Evolutionary conservation across 768 basidiomycete genomes (phyloP).

Genomic region (Naganishia randhawae): DNA sequence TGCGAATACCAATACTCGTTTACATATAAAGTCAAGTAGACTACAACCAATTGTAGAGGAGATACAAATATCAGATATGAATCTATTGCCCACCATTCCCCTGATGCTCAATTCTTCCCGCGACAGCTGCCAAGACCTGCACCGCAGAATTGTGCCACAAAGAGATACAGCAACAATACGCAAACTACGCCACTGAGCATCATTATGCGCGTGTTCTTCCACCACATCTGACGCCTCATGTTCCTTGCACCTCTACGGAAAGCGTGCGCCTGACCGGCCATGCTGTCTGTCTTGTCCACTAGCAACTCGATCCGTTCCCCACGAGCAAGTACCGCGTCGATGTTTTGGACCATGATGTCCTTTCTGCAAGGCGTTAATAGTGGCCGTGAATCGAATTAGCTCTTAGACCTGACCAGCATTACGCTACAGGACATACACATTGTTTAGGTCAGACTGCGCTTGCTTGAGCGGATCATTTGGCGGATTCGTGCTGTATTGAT

Average conservation of each 20-base stretch:
- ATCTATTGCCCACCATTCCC: neutral
- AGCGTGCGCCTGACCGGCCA: slow-evolving; percentile 89
- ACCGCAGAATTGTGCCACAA: slow-evolving; percentile 87
- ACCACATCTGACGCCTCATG: slow-evolving; percentile 53
- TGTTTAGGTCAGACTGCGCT: slow-evolving; percentile 69
- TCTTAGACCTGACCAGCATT: neutral
- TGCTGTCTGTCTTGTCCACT: slow-evolving; percentile 93
- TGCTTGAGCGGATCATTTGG: slow-evolving; percentile 72
- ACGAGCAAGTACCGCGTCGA: slow-evolving; percentile 87
- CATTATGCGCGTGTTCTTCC: slow-evolving; percentile 52
- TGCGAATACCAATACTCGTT: neutral
- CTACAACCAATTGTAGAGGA: neutral
- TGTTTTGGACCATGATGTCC: slow-evolving; percentile 97
- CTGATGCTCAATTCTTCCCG: neutral
- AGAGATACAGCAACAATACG: slow-evolving; percentile 63
- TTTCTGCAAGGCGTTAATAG: slow-evolving; percentile 53
- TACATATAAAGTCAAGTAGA: slow-evolving; percentile 2
- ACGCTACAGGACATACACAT: slow-evolving; percentile 50
- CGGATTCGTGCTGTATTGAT: slow-evolving; percentile 79
- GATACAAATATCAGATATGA: neutral
- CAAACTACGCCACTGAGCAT: slow-evolving; percentile 63
- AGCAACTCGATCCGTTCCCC: slow-evolving; percentile 94
- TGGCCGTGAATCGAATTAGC: neutral
- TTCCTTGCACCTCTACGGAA: slow-evolving; percentile 83
- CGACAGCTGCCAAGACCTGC: slow-evolving; percentile 12